phyloP scores from a whole-genome alignment of 805 yeast species.

The Saturnispora dispora region DNA sequence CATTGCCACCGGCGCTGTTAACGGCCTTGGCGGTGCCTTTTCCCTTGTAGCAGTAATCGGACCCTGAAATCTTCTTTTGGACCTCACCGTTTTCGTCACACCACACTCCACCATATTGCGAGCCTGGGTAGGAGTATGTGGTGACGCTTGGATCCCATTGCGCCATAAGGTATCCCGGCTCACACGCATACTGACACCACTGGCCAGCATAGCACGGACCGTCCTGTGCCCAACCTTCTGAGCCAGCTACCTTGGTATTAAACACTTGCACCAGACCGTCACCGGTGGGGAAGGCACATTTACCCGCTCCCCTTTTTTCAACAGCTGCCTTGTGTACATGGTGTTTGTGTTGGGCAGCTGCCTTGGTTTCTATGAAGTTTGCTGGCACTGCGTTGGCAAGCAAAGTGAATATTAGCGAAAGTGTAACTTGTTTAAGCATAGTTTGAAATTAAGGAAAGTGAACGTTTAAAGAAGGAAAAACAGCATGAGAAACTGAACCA shows the following conservation, averaged over 20 bases:
- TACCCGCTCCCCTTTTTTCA: slow-evolving; percentile 4
- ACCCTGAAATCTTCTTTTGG: slow-evolving; percentile 48
- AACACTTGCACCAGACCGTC: slow-evolving; percentile 58
- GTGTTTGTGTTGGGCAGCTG: slow-evolving; percentile 4
- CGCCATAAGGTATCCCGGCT: slow-evolving; percentile 77
- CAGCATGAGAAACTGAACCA: not conserved
- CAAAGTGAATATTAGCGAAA: not conserved
- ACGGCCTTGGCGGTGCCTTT: slow-evolving; percentile 54
- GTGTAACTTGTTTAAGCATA: not conserved
- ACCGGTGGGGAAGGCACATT: slow-evolving; percentile 59
- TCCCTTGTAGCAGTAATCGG: slow-evolving; percentile 67
- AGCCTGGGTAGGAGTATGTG: slow-evolving; percentile 65
- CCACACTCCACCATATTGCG: slow-evolving; percentile 75
- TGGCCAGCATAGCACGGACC: slow-evolving; percentile 64
- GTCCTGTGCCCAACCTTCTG: slow-evolving; percentile 87
- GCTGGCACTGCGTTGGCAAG: not conserved
- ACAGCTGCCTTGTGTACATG: slow-evolving; percentile 12
- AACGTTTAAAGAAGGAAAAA: not conserved
- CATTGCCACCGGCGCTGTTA: slow-evolving; percentile 47
- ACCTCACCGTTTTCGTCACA: slow-evolving; percentile 66
- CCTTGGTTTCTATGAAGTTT: not conserved
- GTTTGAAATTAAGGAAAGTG: not conserved
- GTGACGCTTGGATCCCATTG: slow-evolving; percentile 82
- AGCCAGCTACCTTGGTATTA: slow-evolving; percentile 39
- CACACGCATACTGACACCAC: slow-evolving; percentile 88